Evolutionary conservation across 768 basidiomycete genomes (phyloP), one percentile per base, ranked within the genome.

Genomic region (Pleurotus giganteus): DNA sequence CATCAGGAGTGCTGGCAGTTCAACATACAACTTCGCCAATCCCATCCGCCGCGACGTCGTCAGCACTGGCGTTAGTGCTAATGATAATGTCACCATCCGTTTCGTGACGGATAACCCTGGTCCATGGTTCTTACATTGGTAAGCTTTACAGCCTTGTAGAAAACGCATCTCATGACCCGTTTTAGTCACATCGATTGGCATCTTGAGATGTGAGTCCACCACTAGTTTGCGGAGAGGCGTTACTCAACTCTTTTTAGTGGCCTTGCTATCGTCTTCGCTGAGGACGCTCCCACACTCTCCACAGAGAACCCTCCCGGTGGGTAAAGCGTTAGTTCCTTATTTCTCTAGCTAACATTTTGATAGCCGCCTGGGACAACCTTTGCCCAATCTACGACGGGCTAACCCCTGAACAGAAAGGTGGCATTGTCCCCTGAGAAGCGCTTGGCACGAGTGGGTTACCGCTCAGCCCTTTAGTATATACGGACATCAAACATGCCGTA

Each of bases 41-140:
- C 65, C 65, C 12, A 60, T 70, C 19, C 58, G 62, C 5, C 63
- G 72, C 13, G 72, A 74, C 53, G 71, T 71, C 0, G 71, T 71
- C 36, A 69, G 60, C 46, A 63, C 64, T 13, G 77, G 74, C 3
- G 17, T 17, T 19, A 54, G 57, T 12, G 53, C 56, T 0, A 68
- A 65, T 1, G 71, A 72, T 54, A 72, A 72, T 52, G 73, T 76
- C 23, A 75, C 76, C 0, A 73, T 84, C 54, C 70, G 82, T 1
- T 82, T 81, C 61, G 64, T 60, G 1, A 81, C 80, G 1, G 75
- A 81, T 47, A 81, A 81, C 53, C 63, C 80, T 32, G 81, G 82
- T 2, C 76, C 77, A 2, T 80, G 77, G 78, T 64, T 74, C 50
- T 56, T 74, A 21, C 73, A 74, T 52, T 74, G 73, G 72, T 74